Conservation (phyloP, 2,329 filamentous ascomycete species). For the Penicillium sp. region DNA sequence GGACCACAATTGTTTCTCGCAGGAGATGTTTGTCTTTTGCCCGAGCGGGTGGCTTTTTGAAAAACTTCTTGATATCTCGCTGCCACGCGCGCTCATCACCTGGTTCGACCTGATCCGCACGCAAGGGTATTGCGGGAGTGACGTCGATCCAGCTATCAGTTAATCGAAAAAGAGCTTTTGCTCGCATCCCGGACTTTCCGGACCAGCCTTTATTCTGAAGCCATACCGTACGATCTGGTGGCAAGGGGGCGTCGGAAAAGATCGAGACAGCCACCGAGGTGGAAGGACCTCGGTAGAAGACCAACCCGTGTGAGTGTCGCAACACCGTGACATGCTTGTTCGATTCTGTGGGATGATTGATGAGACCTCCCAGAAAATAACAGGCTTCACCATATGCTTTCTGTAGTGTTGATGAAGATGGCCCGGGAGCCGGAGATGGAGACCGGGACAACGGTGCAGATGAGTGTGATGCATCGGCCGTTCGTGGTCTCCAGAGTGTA, state of each 20-base stretch:
- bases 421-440: conserved; percentile 1
- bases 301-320: conserved; percentile 57
- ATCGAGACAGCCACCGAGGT: conserved; percentile 61
- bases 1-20: conserved; percentile 58
- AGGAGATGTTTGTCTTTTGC: conserved; percentile 47
- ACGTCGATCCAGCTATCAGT: conserved; percentile 61
- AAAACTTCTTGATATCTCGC: conserved; percentile 60
- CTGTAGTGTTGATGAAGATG: conserved; percentile 20
- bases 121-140: conserved; percentile 51
- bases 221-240: conserved; percentile 56
- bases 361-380: conserved; percentile 60
- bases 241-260: conserved; percentile 54
- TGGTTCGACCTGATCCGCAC: conserved; percentile 46
- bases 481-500: conserved; percentile 10
- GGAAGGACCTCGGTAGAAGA: conserved; percentile 60
- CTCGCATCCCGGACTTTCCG: conserved; percentile 61
- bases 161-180: conserved; percentile 57
- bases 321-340: conserved; percentile 62
- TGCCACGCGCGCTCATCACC: conserved; percentile 62
- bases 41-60: conserved; percentile 48
- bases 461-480: conserved; percentile 6
- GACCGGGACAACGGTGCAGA: conserved; percentile 4
- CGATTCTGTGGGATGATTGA: conserved; percentile 58
- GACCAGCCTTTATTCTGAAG: conserved; percentile 63
- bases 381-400: conserved; percentile 49